These are phyloP conservation scores for Schizochytrium sp. DNA, from an alignment of 108 stramenopile species.

Conservation along the genomic window DNA sequence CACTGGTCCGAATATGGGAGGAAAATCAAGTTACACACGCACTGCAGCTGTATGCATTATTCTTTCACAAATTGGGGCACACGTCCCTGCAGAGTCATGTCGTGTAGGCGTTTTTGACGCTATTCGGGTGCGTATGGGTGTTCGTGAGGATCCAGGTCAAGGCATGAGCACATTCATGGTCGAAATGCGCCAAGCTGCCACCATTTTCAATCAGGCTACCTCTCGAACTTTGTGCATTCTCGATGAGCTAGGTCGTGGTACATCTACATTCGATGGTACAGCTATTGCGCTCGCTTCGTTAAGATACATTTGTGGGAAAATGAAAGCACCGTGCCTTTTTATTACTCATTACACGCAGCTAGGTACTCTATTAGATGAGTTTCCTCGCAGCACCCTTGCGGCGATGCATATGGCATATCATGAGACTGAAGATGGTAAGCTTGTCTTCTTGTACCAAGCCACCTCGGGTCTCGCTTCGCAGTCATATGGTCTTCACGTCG, in stretches of 20 bases:
- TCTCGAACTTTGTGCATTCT: conserved; percentile 84
- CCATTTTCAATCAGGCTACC: conserved; percentile 85
- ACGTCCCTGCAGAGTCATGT: conserved; percentile 89
- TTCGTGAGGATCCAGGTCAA: conserved; percentile 87
- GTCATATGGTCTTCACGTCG: conserved; percentile 95
- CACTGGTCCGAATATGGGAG: conserved; percentile 67
- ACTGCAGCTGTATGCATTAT: conserved; percentile 82
- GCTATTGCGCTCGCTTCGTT: conserved; percentile 33
- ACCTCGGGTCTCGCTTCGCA: background rate
- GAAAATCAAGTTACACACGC: conserved; percentile 62
- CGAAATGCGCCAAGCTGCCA: conserved; percentile 91
- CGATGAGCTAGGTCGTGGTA: conserved; percentile 93
- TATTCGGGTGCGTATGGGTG: conserved; percentile 86
- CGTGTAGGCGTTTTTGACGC: conserved; percentile 79
- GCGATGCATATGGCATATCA: conserved; percentile 55
- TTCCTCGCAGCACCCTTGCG: background rate
- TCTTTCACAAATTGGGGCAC: conserved; percentile 91
- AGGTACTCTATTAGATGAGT: background rate
- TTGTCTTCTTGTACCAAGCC: conserved; percentile 38
- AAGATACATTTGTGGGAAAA: background rate
- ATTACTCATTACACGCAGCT: conserved; percentile 39
- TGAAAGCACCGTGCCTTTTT: conserved; percentile 10
- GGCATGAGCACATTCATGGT: conserved; percentile 92
- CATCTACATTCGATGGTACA: conserved; percentile 63
- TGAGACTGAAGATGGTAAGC: background rate